These are phyloP conservation scores for Capsicum pubescens DNA, from an alignment of 257 asterid genomes.

Conservation along the genomic window DNA sequence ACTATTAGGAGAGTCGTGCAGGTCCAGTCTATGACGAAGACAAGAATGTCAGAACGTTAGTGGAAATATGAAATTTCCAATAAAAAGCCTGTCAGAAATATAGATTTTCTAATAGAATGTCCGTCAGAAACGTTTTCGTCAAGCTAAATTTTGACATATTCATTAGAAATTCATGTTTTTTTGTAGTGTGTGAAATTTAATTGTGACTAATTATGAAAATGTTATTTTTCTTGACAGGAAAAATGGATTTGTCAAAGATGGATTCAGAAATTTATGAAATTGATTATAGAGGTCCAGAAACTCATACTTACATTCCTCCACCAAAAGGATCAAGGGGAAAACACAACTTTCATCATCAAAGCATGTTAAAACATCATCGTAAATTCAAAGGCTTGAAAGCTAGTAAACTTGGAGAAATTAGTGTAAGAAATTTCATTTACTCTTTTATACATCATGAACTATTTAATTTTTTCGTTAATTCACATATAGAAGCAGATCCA, in stretches of 20 bases:
- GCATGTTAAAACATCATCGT: constrained; percentile 40
- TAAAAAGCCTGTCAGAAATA: neutral
- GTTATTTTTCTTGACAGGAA: constrained; percentile 36
- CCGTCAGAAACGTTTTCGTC: neutral
- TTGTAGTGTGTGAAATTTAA: neutral
- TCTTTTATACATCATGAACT: neutral
- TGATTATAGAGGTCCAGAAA: constrained; percentile 63
- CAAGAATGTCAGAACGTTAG: neutral
- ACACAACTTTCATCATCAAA: constrained; percentile 39
- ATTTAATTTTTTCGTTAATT: neutral
- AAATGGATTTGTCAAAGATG: constrained; percentile 40
- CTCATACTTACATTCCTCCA: constrained; percentile 54
- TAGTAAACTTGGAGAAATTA: constrained; percentile 21
- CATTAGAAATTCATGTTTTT: neutral
- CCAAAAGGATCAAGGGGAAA: constrained; percentile 48
- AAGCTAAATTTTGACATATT: neutral
- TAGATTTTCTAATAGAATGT: neutral
- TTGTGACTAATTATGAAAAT: neutral
- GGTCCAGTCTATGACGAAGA: neutral
- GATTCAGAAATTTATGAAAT: constrained; percentile 50
- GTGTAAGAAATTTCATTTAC: constrained; percentile 34
- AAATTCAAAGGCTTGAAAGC: constrained; percentile 36
- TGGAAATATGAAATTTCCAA: neutral
- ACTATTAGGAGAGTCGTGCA: no score
- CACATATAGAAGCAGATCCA: neutral